These are phyloP conservation scores for Epithele typhae DNA, from an alignment of 768 basidiomycete species.

Conservation along the genomic window DNA sequence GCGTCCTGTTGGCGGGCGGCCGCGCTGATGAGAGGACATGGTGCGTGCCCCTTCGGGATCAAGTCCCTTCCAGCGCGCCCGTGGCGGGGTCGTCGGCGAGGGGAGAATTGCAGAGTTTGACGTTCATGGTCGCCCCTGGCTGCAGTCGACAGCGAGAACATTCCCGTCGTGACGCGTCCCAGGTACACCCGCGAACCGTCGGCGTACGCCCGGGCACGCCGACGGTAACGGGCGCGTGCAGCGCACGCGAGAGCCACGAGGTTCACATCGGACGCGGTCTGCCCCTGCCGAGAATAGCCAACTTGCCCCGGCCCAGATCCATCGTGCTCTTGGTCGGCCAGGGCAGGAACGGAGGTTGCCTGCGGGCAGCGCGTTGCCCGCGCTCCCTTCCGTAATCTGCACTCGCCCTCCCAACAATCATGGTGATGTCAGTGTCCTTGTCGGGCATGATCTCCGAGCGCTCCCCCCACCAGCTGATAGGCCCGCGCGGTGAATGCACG, in stretches of 20 bases:
- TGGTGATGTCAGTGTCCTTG: slow-evolving; percentile 12
- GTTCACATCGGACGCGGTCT: slow-evolving; percentile 8
- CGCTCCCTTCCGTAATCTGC: slow-evolving; percentile 9
- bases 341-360: slow-evolving; percentile 12
- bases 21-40: too few species aligned
- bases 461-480: slow-evolving; percentile 13
- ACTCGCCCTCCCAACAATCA: slow-evolving; percentile 7
- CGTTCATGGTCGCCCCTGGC: too few species aligned
- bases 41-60: too few species aligned
- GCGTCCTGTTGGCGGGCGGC: slow-evolving; percentile 9
- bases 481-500: neutral
- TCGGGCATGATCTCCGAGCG: slow-evolving; percentile 9
- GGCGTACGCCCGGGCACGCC: slow-evolving; percentile 8
- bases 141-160: too few species aligned
- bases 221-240: slow-evolving; percentile 8
- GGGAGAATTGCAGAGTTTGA: too few species aligned
- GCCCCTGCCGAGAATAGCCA: slow-evolving; percentile 6
- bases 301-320: slow-evolving; percentile 5
- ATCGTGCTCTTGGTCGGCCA: slow-evolving; percentile 7
- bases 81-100: too few species aligned
- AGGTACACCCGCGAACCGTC: neutral
- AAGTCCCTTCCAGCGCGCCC: too few species aligned
- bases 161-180: neutral
- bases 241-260: slow-evolving; percentile 17
- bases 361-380: slow-evolving; percentile 5